A percentile compares a stretch with the other conserved stretches of the same genome.
Conservation (phyloP, 768 basidiomycete genomes). For the Naganishia friedmannii region DNA sequence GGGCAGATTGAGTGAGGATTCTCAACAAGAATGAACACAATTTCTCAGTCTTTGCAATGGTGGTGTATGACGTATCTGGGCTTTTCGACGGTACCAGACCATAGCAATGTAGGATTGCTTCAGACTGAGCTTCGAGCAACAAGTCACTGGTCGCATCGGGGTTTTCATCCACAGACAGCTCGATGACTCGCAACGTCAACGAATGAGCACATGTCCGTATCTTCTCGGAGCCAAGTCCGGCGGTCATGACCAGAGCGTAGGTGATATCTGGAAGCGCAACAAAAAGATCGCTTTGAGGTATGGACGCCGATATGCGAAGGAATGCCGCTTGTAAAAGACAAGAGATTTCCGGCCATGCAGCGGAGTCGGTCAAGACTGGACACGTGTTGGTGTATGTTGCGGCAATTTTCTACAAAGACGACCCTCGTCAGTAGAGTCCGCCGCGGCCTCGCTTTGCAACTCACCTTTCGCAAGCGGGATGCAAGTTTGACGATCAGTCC, state of each 20-base stretch:
- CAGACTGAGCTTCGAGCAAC: slow-evolving; percentile 10
- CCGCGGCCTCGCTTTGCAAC: neutral
- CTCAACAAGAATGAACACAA: slow-evolving; percentile 4
- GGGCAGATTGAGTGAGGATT: slow-evolving; percentile 15
- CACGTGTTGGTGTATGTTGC: slow-evolving; percentile 16
- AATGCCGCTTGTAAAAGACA: slow-evolving; percentile 17
- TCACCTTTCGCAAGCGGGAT: slow-evolving; percentile 22
- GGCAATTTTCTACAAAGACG: slow-evolving; percentile 24
- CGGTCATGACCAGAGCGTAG: slow-evolving; percentile 23
- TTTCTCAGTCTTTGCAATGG: slow-evolving; percentile 1
- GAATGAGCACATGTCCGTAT: slow-evolving; percentile 21
- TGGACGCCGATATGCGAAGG: slow-evolving; percentile 14
- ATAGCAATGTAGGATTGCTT: slow-evolving; percentile 12
- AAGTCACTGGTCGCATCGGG: slow-evolving; percentile 1
- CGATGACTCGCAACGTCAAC: slow-evolving; percentile 1
- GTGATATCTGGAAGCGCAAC: slow-evolving; percentile 18
- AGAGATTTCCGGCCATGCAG: slow-evolving; percentile 23
- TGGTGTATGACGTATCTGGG: slow-evolving; percentile 13
- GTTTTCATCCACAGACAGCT: slow-evolving; percentile 15
- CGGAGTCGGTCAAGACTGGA: slow-evolving; percentile 10
- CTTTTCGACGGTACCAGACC: slow-evolving; percentile 11
- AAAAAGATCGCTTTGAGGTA: slow-evolving; percentile 21
- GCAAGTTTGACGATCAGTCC: slow-evolving; percentile 23
- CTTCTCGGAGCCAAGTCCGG: slow-evolving; percentile 13
- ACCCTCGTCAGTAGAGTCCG: neutral